Evolutionary conservation across 495 filamentous ascomycete species (phyloP).

Genomic region (Margaritispora aquatica): DNA sequence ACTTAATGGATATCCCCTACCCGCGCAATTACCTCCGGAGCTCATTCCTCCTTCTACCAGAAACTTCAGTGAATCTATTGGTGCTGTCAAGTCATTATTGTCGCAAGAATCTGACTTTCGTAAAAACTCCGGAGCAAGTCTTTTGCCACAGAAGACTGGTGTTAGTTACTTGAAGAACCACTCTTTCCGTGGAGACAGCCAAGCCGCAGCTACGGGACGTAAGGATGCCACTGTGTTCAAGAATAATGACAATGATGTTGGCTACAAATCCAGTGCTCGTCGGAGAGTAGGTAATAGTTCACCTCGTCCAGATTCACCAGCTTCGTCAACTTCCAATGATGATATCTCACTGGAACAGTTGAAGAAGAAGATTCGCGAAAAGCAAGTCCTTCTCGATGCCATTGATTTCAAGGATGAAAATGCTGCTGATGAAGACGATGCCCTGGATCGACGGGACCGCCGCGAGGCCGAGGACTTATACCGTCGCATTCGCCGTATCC

Average conservation of each 20-base stretch:
- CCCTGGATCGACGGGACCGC: conserved; percentile 81
- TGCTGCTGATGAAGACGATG: conserved; percentile 83
- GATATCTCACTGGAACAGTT: conserved; percentile 84
- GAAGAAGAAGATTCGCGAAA: conserved; percentile 89
- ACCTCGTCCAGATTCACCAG: conserved; percentile 66
- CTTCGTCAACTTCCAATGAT: conserved; percentile 63
- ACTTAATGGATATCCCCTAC: conserved; percentile 90
- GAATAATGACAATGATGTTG: conserved; percentile 85
- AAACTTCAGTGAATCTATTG: conserved; percentile 86
- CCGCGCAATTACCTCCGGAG: conserved; percentile 86
- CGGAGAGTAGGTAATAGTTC: conserved; percentile 73
- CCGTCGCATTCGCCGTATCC: conserved; percentile 82
- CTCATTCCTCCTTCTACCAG: conserved; percentile 94
- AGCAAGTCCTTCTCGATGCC: conserved; percentile 91
- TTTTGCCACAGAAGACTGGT: conserved; percentile 93
- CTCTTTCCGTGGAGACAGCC: conserved; percentile 66
- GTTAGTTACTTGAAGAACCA: conserved; percentile 96
- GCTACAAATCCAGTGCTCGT: conserved; percentile 91
- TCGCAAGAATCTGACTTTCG: conserved; percentile 80
- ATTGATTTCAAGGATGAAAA: conserved; percentile 96
- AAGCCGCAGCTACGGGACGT: conserved; percentile 38
- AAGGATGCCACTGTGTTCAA: conserved; percentile 97
- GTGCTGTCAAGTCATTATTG: conserved; percentile 87
- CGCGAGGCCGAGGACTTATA: conserved; percentile 93
- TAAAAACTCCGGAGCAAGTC: conserved; percentile 75